phyloP scores from a whole-genome alignment of 352 stramenopile species.

The Globisporangium ultimum region DNA sequence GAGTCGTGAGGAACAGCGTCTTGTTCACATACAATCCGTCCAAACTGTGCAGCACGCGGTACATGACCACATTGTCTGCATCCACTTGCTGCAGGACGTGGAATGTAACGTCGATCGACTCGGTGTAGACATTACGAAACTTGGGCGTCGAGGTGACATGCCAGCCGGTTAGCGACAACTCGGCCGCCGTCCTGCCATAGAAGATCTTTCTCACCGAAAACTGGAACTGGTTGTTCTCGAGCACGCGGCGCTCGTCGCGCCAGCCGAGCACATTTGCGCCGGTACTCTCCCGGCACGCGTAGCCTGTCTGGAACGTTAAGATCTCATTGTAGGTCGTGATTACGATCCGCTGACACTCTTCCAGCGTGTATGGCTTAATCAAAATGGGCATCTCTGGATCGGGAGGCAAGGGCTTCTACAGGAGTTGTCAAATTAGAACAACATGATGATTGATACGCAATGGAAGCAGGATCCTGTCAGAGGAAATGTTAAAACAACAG shows the following conservation, averaged over 20 bases:
- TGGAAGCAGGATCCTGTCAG: neutral
- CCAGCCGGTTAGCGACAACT: constrained; percentile 39
- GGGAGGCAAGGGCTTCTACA: neutral
- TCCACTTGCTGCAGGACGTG: constrained; percentile 49
- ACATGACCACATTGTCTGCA: constrained; percentile 58
- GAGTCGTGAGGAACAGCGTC: constrained; percentile 41
- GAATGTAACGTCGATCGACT: constrained; percentile 34
- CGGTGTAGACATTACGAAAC: constrained; percentile 39
- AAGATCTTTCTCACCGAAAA: constrained; percentile 62
- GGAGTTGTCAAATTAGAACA: too few species aligned
- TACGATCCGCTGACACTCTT: constrained; percentile 37
- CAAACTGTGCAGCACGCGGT: constrained; percentile 37
- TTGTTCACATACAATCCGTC: constrained; percentile 20
- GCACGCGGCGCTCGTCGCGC: constrained; percentile 39
- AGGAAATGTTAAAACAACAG: neutral
- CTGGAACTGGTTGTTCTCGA: constrained; percentile 41
- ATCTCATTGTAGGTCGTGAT: constrained; percentile 36
- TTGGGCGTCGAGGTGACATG: constrained; percentile 28
- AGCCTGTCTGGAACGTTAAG: constrained; percentile 32
- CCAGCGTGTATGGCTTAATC: constrained; percentile 18
- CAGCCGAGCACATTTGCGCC: constrained; percentile 53
- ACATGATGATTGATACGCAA: too few species aligned
- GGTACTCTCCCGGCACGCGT: constrained; percentile 32
- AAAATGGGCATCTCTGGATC: neutral
- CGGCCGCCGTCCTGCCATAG: constrained; percentile 19